Base-by-base conservation (phyloP, 1,284 basidiomycete genomes). In the Tilletia indica region DNA sequence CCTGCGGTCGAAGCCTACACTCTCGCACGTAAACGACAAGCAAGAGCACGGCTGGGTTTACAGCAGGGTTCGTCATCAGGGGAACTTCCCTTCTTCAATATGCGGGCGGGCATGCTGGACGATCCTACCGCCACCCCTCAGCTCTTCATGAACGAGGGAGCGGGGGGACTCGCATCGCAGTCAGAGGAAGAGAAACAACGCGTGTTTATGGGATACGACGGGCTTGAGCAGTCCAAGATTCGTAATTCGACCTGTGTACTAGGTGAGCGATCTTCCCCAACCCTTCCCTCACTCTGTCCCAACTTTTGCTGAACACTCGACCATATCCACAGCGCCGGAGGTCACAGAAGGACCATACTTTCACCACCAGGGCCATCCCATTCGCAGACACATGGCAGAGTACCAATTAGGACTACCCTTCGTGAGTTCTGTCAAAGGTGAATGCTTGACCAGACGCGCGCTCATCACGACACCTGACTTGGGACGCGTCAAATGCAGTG, bases 361-460 rank as follows among this genome's bases (percentile, higher is more conserved):
- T 76, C 86, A 87, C 80, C 76, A 75, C 47, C 82, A 79, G 67
- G 83, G 85, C 11, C 85, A 88, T 84, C 86, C 85, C 39, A 83
- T 89, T 69, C 87, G 88, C 42, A 79, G 84, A 69, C 87, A 89
- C 83, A 85, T 89, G 77, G 86, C 86, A 39, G 88, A 89, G 72
- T 84, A 86, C 75, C 86, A 89, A 82, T 79, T 87, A 19, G 89
- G 89, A 68, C 81, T 89, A 6, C 81, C 85, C 42, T 85, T 89
- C 77, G 56, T 58, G 56, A 58, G 80, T 86, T 61, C 25, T 74
- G 11, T 45, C 21, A 63, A 48, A 48, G 47, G 47, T 11, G 47
- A 11, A 9, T 48, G 47, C 47, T 19, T 48, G n/a, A n/a, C n/a
- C 47, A 11, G 47, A 48, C 47, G 11, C 47, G 47, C n/a, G n/a